Evolutionary conservation across 78 protist genomes (phyloP), one percentile per base, ranked within the genome.

Genomic region (Dictyostelium citrinum): DNA sequence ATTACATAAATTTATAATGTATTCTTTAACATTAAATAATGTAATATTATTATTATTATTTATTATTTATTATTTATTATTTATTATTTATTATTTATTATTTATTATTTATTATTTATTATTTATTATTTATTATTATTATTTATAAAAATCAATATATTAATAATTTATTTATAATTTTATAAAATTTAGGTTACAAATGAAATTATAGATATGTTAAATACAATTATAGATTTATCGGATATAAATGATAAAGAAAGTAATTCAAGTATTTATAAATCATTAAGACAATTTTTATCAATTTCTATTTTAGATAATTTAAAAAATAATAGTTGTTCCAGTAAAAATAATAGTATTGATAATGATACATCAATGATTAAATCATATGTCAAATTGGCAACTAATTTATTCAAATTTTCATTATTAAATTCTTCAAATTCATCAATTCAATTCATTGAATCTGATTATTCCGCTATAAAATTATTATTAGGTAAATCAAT

Each of bases 281-380:
- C 58, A 75, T 41, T 75, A 41, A 35, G 58, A 75, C 33, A 75
- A 17, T 75, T 75, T 75, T 75, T 75, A 75, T 41, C 81, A 41
- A 43, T 75, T 75, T 75, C 81, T n/a, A n/a, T 75, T n/a, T 75
- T 75, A 41, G 41, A 75, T 39, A 35, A 75, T 16, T 22, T 75
- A n/a, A 20, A 41, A 39, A 75, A 75, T 12, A 35, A 70, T 27
- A n/a, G 33, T n/a, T 16, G 22, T 12, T n/a, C 10, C 1, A 49
- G 22, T 49, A 49, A 10, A 14, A 49, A 49, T 55, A 55, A 20
- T 68, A 68, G 37, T 29, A 29, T 3, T 29, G 37, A 68, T 29
- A 68, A 68, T 31, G 75, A 68, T 68, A 14, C 35, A 35, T 10
- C 27, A 31, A 72, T 72, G 12, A 29, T 37, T 37, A 72, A 72